Evolutionary conservation across 1,284 basidiomycete genomes (phyloP).

Genomic region (Cryptococcus sp.): DNA sequence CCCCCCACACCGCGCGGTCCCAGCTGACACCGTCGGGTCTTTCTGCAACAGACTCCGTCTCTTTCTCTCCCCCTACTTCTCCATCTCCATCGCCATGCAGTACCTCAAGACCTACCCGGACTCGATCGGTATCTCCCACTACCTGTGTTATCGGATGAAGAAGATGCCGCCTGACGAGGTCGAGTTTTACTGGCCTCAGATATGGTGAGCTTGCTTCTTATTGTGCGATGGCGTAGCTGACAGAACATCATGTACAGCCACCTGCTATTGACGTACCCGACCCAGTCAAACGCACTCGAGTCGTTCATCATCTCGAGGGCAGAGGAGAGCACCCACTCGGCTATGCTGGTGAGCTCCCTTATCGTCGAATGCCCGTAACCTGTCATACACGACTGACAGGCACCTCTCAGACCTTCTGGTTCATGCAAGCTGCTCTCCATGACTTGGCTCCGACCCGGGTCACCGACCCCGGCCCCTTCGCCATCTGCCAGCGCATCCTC

Average conservation of each 20-base stretch:
- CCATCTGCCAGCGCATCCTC: conserved; percentile 86
- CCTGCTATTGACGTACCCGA: conserved; percentile 83
- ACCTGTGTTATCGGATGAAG: conserved; percentile 77
- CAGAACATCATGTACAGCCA: conserved; percentile 59
- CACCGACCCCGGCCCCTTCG: conserved; percentile 71
- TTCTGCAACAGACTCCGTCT: conserved; percentile 60
- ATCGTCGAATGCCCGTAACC: too few relatives aligned
- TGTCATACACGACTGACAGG: background rate
- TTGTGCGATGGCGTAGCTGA: background rate
- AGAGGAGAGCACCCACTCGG: conserved; percentile 85
- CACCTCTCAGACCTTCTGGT: conserved; percentile 79
- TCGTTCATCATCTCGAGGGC: conserved; percentile 82
- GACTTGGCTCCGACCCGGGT: conserved; percentile 68
- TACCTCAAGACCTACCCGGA: conserved; percentile 85
- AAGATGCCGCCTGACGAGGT: conserved; percentile 75
- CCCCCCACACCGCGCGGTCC: background rate
- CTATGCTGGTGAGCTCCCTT: conserved; percentile 72
- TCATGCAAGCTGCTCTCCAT: conserved; percentile 90
- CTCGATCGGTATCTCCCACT: conserved; percentile 94
- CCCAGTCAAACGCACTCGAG: conserved; percentile 83
- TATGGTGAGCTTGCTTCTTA: conserved; percentile 62
- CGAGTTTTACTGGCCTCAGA: conserved; percentile 92
- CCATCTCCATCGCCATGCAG: conserved; percentile 82
- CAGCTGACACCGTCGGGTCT: background rate
- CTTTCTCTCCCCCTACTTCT: conserved; percentile 87